Conservation (phyloP, 2,329 filamentous ascomycete genomes). For the Trichocomaceae sp. region DNA sequence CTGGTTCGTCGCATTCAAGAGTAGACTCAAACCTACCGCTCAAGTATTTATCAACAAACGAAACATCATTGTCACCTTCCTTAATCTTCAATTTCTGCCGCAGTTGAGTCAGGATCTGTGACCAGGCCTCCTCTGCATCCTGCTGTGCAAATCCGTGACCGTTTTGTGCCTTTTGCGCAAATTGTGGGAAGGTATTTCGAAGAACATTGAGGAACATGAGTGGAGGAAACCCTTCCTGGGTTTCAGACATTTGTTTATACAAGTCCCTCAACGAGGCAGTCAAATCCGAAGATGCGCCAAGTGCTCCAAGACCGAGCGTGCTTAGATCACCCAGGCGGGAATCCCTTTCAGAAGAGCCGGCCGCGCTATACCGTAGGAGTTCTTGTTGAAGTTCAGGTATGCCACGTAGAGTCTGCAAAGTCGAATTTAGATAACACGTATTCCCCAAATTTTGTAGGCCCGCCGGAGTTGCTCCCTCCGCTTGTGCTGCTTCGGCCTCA, state of each 20-base stretch:
- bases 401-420: constrained; percentile 78
- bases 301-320: constrained; percentile 52
- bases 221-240: constrained; percentile 79
- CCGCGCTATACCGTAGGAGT: constrained; percentile 56
- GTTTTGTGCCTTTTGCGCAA: constrained; percentile 78
- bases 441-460: constrained; percentile 91
- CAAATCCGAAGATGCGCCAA: constrained; percentile 61
- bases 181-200: constrained; percentile 77
- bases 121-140: constrained; percentile 97
- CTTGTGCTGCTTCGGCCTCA: constrained; percentile 78
- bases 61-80: constrained; percentile 46
- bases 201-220: constrained; percentile 75
- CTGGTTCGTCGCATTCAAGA: constrained; percentile 76
- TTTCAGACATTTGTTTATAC: constrained; percentile 83
- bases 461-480: constrained; percentile 76
- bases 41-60: constrained; percentile 89
- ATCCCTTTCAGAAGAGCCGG: constrained; percentile 24
- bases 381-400: constrained; percentile 87
- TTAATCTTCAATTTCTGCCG: constrained; percentile 68
- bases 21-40: constrained; percentile 70
- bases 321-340: constrained; percentile 40
- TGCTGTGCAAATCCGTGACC: constrained; percentile 90
- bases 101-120: constrained; percentile 81
- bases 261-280: constrained; percentile 71
- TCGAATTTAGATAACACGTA: constrained; percentile 97